Conservation (phyloP, 495 filamentous ascomycete species). For the Tuber indicum region DNA sequence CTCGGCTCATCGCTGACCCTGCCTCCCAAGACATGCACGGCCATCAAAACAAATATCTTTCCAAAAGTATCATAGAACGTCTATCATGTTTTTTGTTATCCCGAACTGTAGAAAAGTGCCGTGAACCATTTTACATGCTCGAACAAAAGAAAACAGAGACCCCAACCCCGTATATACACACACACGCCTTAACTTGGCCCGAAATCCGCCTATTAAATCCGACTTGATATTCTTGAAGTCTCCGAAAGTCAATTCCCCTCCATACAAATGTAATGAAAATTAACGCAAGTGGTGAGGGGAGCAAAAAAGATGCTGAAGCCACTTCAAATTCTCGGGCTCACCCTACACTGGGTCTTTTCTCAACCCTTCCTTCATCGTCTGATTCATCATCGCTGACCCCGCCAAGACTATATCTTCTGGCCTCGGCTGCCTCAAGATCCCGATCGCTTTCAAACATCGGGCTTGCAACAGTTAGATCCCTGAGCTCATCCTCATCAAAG, state of each 20-base stretch:
- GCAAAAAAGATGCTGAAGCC: neutral
- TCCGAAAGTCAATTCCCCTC: neutral
- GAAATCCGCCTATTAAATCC: neutral
- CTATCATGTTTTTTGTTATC: neutral
- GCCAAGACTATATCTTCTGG: conserved; percentile 55
- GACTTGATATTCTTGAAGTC: neutral
- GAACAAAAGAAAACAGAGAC: neutral
- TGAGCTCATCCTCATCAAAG: conserved; percentile 84
- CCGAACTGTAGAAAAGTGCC: neutral
- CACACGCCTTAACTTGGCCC: neutral
- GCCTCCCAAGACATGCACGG: neutral
- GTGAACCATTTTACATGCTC: conserved; percentile 3
- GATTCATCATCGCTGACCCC: conserved; percentile 47
- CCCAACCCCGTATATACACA: neutral
- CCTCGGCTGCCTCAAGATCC: conserved; percentile 40
- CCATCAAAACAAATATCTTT: neutral
- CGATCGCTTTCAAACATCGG: conserved; percentile 41
- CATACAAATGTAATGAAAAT: neutral
- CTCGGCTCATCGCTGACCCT: neutral
- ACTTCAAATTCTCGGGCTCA: conserved; percentile 3
- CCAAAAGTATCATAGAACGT: neutral
- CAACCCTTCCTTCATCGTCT: conserved; percentile 28
- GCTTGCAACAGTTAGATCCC: conserved; percentile 58
- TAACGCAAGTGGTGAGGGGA: neutral
- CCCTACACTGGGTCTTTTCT: conserved; percentile 8